phyloP scores from a whole-genome alignment of 1,284 basidiomycete genomes.

The Puccinia novopanici region DNA sequence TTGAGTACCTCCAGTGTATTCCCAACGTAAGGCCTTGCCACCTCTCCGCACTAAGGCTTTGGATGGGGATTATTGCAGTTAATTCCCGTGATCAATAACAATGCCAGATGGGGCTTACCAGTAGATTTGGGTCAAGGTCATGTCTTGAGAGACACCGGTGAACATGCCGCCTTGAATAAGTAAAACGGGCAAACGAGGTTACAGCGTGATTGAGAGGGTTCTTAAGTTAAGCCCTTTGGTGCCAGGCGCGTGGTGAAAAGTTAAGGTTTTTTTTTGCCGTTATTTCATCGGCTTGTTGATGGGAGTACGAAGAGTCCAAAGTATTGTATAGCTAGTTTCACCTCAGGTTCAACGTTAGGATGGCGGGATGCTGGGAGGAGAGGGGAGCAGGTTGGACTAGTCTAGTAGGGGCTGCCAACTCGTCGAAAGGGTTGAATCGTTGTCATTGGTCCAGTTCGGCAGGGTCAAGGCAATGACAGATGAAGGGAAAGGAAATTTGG shows the following conservation, averaged over 20 bases:
- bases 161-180: not conserved
- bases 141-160: not conserved
- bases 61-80: not conserved
- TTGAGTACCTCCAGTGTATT: conserved; percentile 5
- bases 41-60: conserved; percentile 21
- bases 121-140: conserved; percentile 8
- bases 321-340: not conserved
- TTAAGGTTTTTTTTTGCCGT: not conserved
- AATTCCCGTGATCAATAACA: not conserved
- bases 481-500: not conserved
- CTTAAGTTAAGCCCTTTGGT: not conserved
- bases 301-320: not conserved
- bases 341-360: not conserved
- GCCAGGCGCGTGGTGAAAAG: not conserved
- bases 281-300: not conserved
- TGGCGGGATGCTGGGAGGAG: too few species aligned
- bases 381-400: not conserved
- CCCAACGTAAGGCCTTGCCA: not conserved
- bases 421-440: not conserved
- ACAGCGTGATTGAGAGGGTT: not conserved
- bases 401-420: not conserved
- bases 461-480: not conserved
- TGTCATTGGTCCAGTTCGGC: not conserved
- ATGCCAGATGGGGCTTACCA: not conserved
- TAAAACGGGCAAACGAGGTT: not conserved